Percentiles rank a stretch among this genome's conserved stretches.
Conservation (phyloP, 495 filamentous ascomycete genomes). For the Extremus antarcticus region DNA sequence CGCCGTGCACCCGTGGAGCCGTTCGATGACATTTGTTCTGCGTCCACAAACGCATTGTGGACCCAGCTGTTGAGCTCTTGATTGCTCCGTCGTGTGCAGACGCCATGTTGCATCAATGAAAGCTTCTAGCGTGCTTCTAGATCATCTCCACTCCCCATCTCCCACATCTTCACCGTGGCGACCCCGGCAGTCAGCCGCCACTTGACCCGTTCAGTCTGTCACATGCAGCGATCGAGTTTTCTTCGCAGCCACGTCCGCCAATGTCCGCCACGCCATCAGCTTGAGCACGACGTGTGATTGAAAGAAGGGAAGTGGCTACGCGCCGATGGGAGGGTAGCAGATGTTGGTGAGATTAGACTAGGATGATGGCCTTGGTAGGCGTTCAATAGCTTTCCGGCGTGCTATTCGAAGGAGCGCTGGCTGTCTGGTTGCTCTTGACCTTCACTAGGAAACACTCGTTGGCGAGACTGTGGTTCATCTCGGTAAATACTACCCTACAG, state of each 20-base stretch:
- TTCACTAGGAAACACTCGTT: neutral
- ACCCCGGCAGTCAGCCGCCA: neutral
- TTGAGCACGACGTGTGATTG: neutral
- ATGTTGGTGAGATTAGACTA: neutral
- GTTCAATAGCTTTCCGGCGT: no score
- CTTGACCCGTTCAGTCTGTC: neutral
- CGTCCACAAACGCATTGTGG: neutral
- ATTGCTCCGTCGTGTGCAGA: neutral
- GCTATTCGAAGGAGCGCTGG: no score
- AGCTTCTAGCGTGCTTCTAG: neutral
- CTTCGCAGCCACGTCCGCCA: neutral
- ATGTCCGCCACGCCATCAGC: neutral
- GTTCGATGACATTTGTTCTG: neutral
- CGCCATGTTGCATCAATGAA: neutral
- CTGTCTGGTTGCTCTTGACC: no score
- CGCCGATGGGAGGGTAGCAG: neutral
- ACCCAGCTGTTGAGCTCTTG: neutral
- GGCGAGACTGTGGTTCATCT: neutral
- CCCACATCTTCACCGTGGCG: neutral
- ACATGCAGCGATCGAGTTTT: neutral
- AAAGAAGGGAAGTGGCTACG: neutral
- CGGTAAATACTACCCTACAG: neutral
- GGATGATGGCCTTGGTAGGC: neutral
- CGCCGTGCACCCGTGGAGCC: neutral
- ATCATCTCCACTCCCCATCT: neutral